Conservation (phyloP, 352 stramenopile genomes). For the Pythium dissotocum region DNA sequence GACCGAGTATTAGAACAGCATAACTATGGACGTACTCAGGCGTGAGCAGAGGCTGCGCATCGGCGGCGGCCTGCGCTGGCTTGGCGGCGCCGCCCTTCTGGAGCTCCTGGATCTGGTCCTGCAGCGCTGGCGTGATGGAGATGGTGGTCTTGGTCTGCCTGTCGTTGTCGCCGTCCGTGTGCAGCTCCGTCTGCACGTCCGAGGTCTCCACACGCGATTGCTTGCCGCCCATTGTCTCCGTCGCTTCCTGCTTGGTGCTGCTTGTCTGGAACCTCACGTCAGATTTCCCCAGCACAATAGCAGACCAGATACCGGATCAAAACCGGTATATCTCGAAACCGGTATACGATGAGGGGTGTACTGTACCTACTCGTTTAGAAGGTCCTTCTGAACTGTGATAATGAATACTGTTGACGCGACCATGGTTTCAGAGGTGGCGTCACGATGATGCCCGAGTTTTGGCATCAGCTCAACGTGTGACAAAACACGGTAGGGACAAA, state of each 20-base stretch:
- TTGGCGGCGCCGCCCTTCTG: slow-evolving; percentile 30
- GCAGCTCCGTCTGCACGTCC: slow-evolving; percentile 57
- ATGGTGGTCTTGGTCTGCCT: slow-evolving; percentile 56
- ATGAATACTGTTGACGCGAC: not conserved
- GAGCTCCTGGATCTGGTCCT: slow-evolving; percentile 66
- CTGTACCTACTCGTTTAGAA: not conserved
- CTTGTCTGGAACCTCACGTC: slow-evolving; percentile 35
- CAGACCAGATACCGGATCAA: not conserved
- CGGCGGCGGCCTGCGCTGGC: slow-evolving; percentile 12
- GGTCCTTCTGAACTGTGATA: not conserved
- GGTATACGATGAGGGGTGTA: not conserved
- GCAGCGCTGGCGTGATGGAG: slow-evolving; percentile 64
- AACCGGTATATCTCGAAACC: not conserved
- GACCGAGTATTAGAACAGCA: not conserved
- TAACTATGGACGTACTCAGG: slow-evolving; percentile 39
- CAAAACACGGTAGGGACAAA: not conserved
- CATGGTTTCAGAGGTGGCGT: not conserved
- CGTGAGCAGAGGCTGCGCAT: slow-evolving; percentile 28
- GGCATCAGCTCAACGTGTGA: slow-evolving; percentile 2
- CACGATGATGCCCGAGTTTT: not conserved
- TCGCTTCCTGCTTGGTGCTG: slow-evolving; percentile 9
- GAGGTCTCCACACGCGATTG: slow-evolving; percentile 74
- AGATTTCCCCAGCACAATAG: slow-evolving; percentile 19
- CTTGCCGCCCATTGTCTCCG: slow-evolving; percentile 62
- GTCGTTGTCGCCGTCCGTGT: slow-evolving; percentile 43